Conservation (phyloP, 495 filamentous ascomycete genomes). For the Xylaria castorea region DNA sequence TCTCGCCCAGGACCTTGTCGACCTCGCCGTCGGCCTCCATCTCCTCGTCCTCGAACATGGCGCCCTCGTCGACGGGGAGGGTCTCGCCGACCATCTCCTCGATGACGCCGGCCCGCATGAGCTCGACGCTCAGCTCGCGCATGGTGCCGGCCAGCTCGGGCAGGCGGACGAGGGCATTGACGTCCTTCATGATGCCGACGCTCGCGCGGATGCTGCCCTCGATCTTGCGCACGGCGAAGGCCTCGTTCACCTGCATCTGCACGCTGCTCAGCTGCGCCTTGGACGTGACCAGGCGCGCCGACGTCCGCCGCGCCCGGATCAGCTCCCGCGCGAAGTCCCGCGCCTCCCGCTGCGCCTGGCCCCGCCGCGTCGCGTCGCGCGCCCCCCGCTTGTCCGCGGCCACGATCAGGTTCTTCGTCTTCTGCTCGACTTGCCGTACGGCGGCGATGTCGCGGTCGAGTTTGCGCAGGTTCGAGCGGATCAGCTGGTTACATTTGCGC, state of each 20-base stretch:
- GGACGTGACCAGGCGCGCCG: slow-evolving; percentile 74
- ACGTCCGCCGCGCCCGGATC: slow-evolving; percentile 78
- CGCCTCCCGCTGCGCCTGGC: slow-evolving; percentile 77
- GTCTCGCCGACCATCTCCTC: slow-evolving; percentile 95
- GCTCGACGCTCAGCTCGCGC: slow-evolving; percentile 83
- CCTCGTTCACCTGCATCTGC: slow-evolving; percentile 97
- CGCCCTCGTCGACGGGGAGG: slow-evolving; percentile 69
- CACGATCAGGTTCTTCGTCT: slow-evolving; percentile 85
- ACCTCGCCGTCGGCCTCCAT: slow-evolving; percentile 91
- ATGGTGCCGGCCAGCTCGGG: slow-evolving; percentile 91
- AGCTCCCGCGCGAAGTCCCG: slow-evolving; percentile 89
- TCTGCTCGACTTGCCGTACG: slow-evolving; percentile 76
- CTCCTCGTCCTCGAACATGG: slow-evolving; percentile 77
- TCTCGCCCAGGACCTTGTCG: slow-evolving; percentile 89
- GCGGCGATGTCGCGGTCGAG: slow-evolving; percentile 89
- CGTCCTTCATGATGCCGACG: slow-evolving; percentile 95
- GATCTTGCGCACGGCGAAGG: slow-evolving; percentile 94
- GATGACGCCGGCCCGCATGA: slow-evolving; percentile 94
- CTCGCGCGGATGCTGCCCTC: slow-evolving; percentile 87
- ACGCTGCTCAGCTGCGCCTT: slow-evolving; percentile 94
- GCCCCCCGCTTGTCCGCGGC: slow-evolving; percentile 78
- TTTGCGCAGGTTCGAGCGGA: slow-evolving; percentile 90
- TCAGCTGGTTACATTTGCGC: slow-evolving; percentile 92
- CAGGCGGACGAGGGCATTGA: slow-evolving; percentile 82
- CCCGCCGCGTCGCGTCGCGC: slow-evolving; percentile 73